These are phyloP conservation scores for Metarhizium guizhouense DNA, from an alignment of 2,329 filamentous ascomycete genomes.

Conservation along the genomic window DNA sequence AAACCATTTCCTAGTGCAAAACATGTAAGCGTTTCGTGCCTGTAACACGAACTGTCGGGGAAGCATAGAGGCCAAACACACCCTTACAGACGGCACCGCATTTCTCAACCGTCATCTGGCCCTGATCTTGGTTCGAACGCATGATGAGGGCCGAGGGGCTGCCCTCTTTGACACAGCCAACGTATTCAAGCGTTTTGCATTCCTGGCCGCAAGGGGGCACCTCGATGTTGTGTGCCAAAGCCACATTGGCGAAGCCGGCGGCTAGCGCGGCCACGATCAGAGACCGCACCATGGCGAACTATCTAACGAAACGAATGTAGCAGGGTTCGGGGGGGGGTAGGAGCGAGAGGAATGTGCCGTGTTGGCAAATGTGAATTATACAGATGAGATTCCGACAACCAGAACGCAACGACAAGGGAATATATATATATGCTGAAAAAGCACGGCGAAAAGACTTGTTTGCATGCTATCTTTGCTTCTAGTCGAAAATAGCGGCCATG, in stretches of 20 bases:
- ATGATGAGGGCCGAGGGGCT: constrained; percentile 28
- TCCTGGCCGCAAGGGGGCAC: constrained; percentile 33
- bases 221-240: constrained; percentile 31
- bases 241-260: constrained; percentile 25
- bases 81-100: constrained; percentile 42
- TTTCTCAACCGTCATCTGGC: constrained; percentile 37
- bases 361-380: constrained; percentile 4
- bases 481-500: background rate
- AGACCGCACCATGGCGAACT: background rate
- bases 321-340: background rate
- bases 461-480: background rate
- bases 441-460: no score
- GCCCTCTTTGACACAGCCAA: constrained; percentile 37
- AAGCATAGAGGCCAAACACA: constrained; percentile 10
- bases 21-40: background rate
- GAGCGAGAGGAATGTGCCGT: background rate
- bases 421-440: no score
- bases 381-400: background rate
- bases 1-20: constrained; percentile 33
- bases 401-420: no score
- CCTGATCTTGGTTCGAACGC: constrained; percentile 27
- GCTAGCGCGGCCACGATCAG: constrained; percentile 24
- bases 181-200: constrained; percentile 38
- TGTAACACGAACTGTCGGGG: background rate
- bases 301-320: background rate